Percentiles rank a stretch among this genome's conserved stretches.
These are phyloP conservation scores for Dictyostelium citrinum DNA, from an alignment of 78 protist species.

Conservation along the genomic window DNA sequence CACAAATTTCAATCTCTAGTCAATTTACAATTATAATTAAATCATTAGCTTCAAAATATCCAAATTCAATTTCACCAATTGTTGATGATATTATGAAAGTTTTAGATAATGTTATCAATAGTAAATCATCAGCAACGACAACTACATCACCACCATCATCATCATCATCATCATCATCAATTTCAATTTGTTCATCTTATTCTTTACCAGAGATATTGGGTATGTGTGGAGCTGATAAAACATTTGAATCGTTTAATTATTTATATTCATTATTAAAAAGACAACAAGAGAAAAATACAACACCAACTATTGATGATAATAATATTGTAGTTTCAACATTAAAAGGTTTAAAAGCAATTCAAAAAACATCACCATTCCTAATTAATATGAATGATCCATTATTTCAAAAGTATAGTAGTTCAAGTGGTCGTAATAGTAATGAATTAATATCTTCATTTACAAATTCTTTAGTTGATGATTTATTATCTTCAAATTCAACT, in stretches of 20 bases:
- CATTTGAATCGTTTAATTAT: conserved; percentile 5
- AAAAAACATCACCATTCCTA: conserved; percentile 28
- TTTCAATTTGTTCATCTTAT: background rate
- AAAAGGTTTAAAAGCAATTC: conserved; percentile 41
- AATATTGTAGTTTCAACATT: conserved; percentile 41
- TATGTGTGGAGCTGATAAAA: conserved; percentile 47
- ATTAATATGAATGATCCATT: background rate
- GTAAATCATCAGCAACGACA: background rate
- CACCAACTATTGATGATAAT: background rate
- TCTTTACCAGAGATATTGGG: conserved; percentile 49
- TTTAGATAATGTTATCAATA: background rate
- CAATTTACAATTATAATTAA: conserved; percentile 22
- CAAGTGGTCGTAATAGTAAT: background rate
- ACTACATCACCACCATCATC: background rate
- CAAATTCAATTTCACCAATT: conserved; percentile 23
- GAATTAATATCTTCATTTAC: conserved; percentile 44
- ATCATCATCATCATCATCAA: background rate
- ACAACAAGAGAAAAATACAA: background rate
- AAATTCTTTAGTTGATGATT: conserved; percentile 42
- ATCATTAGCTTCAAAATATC: conserved; percentile 10
- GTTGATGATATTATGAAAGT: background rate
- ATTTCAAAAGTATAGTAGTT: conserved; percentile 2
- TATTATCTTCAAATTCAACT: background rate
- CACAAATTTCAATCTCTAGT: conserved; percentile 17
- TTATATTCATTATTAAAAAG: background rate